phyloP scores from a whole-genome alignment of 1,139 yeast genomes.

The Saccharomyces hybrid region DNA sequence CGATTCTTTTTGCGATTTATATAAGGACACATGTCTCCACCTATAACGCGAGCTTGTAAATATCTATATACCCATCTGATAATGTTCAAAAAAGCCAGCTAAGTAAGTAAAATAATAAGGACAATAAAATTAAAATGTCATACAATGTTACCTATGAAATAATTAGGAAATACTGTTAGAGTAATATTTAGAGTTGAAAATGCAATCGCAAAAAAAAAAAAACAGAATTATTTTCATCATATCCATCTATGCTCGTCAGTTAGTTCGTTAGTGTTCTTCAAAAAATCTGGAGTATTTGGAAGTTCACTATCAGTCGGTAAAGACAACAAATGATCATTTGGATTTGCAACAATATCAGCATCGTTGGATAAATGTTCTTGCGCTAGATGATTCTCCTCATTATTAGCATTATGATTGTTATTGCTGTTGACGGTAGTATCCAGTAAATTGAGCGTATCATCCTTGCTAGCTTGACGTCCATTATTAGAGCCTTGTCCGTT shows the following conservation, averaged over 20 bases:
- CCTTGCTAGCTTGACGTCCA: background rate
- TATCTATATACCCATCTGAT: background rate
- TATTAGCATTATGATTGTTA: background rate
- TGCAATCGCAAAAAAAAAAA: background rate
- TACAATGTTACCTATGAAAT: background rate
- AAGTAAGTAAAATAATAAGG: background rate
- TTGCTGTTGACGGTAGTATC: background rate
- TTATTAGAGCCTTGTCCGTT: background rate
- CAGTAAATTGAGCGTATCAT: background rate
- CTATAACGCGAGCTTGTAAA: background rate
- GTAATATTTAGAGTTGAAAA: background rate
- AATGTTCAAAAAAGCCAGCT: background rate
- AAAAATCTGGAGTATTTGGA: constrained; percentile 15
- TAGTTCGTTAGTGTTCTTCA: constrained; percentile 13
- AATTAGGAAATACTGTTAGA: background rate
- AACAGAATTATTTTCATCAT: constrained; percentile 3
- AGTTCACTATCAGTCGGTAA: constrained; percentile 12
- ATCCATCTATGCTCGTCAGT: constrained; percentile 16
- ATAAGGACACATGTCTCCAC: background rate
- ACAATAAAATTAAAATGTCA: background rate
- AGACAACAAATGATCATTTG: constrained; percentile 8
- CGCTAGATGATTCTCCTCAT: background rate
- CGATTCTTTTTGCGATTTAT: background rate
- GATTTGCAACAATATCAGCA: background rate
- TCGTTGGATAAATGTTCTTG: background rate